phyloP scores from a whole-genome alignment of 1,139 yeast genomes.

The Pneumocystis sp. region DNA sequence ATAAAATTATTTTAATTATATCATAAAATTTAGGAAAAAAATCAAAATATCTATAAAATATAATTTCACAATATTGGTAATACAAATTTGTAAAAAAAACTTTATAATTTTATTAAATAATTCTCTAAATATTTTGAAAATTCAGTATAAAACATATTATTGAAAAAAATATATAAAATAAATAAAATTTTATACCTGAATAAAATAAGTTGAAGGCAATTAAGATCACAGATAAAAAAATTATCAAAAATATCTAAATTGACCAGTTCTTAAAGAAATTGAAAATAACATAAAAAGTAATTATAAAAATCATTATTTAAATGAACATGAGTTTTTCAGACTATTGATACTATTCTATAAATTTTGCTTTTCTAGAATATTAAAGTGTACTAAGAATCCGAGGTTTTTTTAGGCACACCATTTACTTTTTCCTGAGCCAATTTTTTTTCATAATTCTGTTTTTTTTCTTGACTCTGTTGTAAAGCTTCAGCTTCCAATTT shows the following conservation, averaged over 20 bases:
- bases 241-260: not conserved
- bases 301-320: not conserved
- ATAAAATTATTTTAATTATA: not conserved
- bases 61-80: not conserved
- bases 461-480: constrained; percentile 1
- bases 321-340: not conserved
- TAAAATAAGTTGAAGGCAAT: too few relatives aligned
- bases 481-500: constrained; percentile 11
- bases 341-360: not conserved
- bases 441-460: not conserved
- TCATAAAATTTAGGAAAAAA: not conserved
- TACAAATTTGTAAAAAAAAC: not conserved
- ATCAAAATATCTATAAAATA: not conserved
- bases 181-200: too few relatives aligned
- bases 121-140: not conserved
- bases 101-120: too few relatives aligned
- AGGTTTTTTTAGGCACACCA: not conserved
- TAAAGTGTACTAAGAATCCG: not conserved
- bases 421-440: not conserved
- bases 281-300: not conserved
- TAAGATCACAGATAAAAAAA: not conserved
- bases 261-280: not conserved
- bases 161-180: too few relatives aligned
- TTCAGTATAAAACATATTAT: too few relatives aligned
- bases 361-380: not conserved